Evolutionary conservation across 148 eudicot species (phyloP), one percentile per base, ranked within the genome.

Genomic region (Polygonum maritimum): DNA sequence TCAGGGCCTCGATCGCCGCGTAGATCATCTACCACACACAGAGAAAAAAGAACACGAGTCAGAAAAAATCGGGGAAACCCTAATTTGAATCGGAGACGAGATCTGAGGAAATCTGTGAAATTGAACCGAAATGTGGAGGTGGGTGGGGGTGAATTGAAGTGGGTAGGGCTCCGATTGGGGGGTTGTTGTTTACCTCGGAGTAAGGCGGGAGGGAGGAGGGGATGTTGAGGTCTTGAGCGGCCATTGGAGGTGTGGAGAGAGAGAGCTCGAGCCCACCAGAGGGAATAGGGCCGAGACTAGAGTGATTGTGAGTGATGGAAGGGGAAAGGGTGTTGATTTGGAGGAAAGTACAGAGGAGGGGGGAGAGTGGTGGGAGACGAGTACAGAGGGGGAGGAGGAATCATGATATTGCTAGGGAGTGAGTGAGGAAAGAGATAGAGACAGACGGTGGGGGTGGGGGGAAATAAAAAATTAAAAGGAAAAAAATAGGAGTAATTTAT

Each of bases 151-250:
- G 48, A 40, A 71, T 39, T 41, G 18, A 26, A 71, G 44, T 10
- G 22, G 54, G 33, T 18, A 21, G 40, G 26, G 26, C 35, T 11
- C 8, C 48, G 21, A 48, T 31, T 39, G 21, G 10, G 16, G 31
- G 31, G 31, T 26, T n/a, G n/a, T n/a, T n/a, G n/a, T n/a, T 22
- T 81, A 84, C 87, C 87, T 84, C 82, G 73, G 87, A 78, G 73
- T 84, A 84, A 19, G 87, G 81, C 48, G 84, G 84, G 80, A 79
- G 74, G 18, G 76, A 79, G 57, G 69, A 81, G 72, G 76, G 77
- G 48, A 31, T 79, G 75, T 77, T 80, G 54, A 81, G 14, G 48
- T 77, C 76, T 41, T 77, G 54, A 72, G 82, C 72, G 41, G 82
- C 87, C 87, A 84, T 84, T 71, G 84, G 62, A 75, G 78, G 31